A percentile compares a stretch with the other conserved stretches of the same genome.
phyloP scores from a whole-genome alignment of 2,329 filamentous ascomycete species.

The Monosporascus ibericus region DNA sequence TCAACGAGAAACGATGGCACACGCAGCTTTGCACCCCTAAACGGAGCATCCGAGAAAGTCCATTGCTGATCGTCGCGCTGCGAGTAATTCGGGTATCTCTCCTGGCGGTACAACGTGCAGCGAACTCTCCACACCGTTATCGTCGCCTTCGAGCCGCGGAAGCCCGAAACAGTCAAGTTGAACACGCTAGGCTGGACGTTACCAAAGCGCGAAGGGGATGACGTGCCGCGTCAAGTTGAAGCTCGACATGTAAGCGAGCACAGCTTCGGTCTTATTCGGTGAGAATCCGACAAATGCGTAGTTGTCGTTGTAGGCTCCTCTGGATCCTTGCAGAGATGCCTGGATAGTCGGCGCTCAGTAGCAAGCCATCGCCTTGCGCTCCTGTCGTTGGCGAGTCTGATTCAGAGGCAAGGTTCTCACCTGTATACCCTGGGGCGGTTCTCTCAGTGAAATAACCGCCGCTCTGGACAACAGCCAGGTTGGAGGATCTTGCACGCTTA shows the following conservation, averaged over 20 bases:
- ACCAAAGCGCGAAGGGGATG: neutral
- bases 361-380: neutral
- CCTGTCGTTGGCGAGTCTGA: neutral
- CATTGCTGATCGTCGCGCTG: neutral
- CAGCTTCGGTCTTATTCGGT: neutral
- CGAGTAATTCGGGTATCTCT: neutral
- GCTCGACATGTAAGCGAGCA: neutral
- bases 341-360: neutral
- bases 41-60: neutral
- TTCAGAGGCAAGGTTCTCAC: neutral
- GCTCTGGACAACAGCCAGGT: neutral
- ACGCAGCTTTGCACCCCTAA: neutral
- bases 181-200: neutral
- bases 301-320: neutral
- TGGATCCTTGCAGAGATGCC: neutral
- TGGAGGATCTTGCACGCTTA: neutral
- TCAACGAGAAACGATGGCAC: neutral
- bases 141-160: neutral
- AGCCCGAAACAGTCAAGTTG: neutral
- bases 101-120: neutral
- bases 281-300: neutral
- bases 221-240: neutral
- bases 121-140: neutral
- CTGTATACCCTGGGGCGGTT: neutral
- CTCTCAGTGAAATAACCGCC: neutral